Evolutionary conservation across 2,329 filamentous ascomycete species (phyloP).

Genomic region (Arachnopeziza araneosa): DNA sequence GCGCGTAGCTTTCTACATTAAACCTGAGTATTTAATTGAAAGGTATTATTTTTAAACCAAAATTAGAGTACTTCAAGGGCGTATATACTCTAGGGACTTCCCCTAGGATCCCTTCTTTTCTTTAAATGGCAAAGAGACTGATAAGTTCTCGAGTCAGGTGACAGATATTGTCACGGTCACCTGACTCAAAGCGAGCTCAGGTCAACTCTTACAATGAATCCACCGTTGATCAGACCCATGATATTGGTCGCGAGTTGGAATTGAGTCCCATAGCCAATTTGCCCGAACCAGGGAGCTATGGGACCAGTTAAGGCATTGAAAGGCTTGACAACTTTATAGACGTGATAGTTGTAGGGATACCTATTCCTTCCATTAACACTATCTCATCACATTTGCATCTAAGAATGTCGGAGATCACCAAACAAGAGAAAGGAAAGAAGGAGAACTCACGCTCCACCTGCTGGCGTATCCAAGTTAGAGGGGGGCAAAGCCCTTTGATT

Average conservation of each 20-base stretch:
- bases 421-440: neutral
- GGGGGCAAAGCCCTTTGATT: slow-evolving; percentile 43
- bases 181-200: too few species aligned
- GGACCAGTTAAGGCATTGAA: slow-evolving; percentile 39
- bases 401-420: neutral
- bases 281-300: slow-evolving; percentile 45
- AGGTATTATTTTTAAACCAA: too few species aligned
- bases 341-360: slow-evolving; percentile 44
- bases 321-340: slow-evolving; percentile 39
- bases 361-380: slow-evolving; percentile 2
- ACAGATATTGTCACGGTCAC: too few species aligned
- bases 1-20: too few species aligned
- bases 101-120: too few species aligned
- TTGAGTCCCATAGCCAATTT: slow-evolving; percentile 42
- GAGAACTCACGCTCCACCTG: neutral
- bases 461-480: slow-evolving; percentile 35
- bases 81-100: too few species aligned
- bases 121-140: too few species aligned
- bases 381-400: too few species aligned
- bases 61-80: too few species aligned
- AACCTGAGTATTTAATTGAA: too few species aligned
- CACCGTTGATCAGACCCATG: slow-evolving; percentile 28
- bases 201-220: slow-evolving; percentile 31
- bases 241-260: slow-evolving; percentile 25
- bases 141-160: too few species aligned